phyloP scores from a whole-genome alignment of 1,139 yeast species.

The Kurtzmaniella natalensis region DNA sequence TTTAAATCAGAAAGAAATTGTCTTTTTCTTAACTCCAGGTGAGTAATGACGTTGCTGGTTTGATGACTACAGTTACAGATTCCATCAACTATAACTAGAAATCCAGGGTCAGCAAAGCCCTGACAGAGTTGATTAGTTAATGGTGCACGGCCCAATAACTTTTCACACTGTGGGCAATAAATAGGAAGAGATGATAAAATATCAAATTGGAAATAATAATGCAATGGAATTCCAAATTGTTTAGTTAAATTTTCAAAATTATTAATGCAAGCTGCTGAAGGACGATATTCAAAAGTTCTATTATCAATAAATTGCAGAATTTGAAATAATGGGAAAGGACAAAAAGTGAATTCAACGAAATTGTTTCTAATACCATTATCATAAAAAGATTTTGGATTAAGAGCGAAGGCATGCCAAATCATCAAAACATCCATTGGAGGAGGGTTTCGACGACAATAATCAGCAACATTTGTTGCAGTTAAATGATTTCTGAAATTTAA shows the following conservation, averaged over 20 bases:
- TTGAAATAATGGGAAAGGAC: constrained; percentile 24
- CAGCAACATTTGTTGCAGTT: not conserved
- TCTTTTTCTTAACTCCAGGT: constrained; percentile 17
- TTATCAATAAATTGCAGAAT: constrained; percentile 19
- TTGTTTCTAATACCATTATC: constrained; percentile 25
- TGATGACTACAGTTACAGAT: constrained; percentile 8
- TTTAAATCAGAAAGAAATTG: constrained; percentile 20
- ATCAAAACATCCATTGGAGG: constrained; percentile 38
- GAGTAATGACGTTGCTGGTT: constrained; percentile 6
- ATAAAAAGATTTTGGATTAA: constrained; percentile 19
- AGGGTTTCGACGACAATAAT: constrained; percentile 2
- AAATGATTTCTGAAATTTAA: not conserved
- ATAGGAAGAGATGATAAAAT: constrained; percentile 4
- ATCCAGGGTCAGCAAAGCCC: constrained; percentile 22
- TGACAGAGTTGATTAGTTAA: constrained; percentile 12
- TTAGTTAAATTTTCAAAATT: constrained; percentile 5
- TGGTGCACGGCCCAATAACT: constrained; percentile 11
- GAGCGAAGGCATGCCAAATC: constrained; percentile 33
- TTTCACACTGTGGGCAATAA: constrained; percentile 19
- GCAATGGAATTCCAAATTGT: constrained; percentile 3
- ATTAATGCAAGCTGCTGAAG: constrained; percentile 5
- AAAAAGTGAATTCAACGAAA: constrained; percentile 17
- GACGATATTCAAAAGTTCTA: constrained; percentile 17
- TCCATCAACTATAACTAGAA: constrained; percentile 7
- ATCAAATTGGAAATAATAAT: constrained; percentile 5